phyloP scores from a whole-genome alignment of 1,284 basidiomycete genomes.

The Apiotrichum domesticum region DNA sequence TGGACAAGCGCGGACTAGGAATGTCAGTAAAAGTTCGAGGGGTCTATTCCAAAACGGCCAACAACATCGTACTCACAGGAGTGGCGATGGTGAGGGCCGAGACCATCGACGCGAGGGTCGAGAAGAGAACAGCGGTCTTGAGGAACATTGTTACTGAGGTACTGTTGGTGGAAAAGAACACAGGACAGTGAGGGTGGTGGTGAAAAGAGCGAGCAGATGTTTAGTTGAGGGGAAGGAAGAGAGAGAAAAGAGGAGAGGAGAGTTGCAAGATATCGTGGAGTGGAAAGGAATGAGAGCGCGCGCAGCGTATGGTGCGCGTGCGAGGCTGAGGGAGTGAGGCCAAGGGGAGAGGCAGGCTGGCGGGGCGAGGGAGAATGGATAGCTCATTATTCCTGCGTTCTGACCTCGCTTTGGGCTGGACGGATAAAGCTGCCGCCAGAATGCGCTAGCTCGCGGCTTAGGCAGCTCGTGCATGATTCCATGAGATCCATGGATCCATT shows the following conservation, averaged over 20 bases:
- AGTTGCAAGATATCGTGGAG: too few relatives aligned
- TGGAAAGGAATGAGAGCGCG: too few relatives aligned
- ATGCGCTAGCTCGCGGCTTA: too few relatives aligned
- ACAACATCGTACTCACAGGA: conserved; percentile 27
- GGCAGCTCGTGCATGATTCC: too few relatives aligned
- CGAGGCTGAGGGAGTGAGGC: too few relatives aligned
- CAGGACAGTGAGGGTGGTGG: background rate
- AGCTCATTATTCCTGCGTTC: too few relatives aligned
- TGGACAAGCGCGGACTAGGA: conserved; percentile 30
- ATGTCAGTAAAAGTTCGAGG: background rate
- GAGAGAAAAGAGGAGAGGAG: background rate
- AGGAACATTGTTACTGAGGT: conserved; percentile 25
- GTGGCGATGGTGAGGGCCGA: conserved; percentile 33
- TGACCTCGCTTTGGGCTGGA: too few relatives aligned
- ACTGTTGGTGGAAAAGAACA: background rate
- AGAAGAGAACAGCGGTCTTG: conserved; percentile 18
- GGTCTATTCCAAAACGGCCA: background rate
- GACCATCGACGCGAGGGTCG: conserved; percentile 29
- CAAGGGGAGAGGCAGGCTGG: too few relatives aligned
- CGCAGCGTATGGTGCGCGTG: too few relatives aligned
- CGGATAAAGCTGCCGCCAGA: too few relatives aligned
- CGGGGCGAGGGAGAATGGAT: too few relatives aligned
- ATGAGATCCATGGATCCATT: too few relatives aligned
- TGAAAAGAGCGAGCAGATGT: background rate
- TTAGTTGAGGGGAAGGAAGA: conserved; percentile 2